A percentile compares a stretch with the other conserved stretches of the same genome.
These are phyloP conservation scores for Lasiodiplodia citricola DNA, from an alignment of 2,329 filamentous ascomycete genomes.

Conservation along the genomic window DNA sequence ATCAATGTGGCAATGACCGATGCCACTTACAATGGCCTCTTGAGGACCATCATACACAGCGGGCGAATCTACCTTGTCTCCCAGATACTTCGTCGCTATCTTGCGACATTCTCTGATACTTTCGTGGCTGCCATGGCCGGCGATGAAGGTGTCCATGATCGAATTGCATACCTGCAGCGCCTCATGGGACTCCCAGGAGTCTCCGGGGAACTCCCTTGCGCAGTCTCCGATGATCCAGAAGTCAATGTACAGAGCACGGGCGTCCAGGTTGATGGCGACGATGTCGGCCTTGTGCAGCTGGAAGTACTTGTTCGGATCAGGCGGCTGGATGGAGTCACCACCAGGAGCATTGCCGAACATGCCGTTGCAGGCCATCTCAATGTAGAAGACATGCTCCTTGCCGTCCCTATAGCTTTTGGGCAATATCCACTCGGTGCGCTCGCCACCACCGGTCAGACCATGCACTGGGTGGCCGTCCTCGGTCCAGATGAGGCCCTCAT, in stretches of 20 bases:
- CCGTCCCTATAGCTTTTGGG: conserved; percentile 82
- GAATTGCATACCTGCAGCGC: conserved; percentile 82
- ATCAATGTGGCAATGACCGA: conserved; percentile 97
- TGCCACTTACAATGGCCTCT: conserved; percentile 79
- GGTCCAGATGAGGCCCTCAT: conserved; percentile 93
- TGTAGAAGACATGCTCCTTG: conserved; percentile 85
- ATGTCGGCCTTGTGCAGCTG: conserved; percentile 79
- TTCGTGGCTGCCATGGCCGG: conserved; percentile 72
- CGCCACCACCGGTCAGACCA: conserved; percentile 86
- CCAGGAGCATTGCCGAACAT: conserved; percentile 95
- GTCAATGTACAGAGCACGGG: conserved; percentile 83
- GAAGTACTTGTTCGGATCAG: conserved; percentile 82
- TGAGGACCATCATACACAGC: conserved; percentile 81
- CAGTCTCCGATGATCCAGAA: conserved; percentile 82
- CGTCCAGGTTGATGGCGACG: conserved; percentile 84
- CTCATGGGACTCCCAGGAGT: conserved; percentile 88
- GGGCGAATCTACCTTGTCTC: conserved; percentile 77
- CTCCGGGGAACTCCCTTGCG: conserved; percentile 84
- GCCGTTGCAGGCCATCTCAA: conserved; percentile 98
- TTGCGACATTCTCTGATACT: conserved; percentile 80
- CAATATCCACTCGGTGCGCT: conserved; percentile 89
- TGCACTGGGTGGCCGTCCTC: conserved; percentile 89
- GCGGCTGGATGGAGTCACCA: conserved; percentile 87
- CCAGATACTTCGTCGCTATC: conserved; percentile 83
- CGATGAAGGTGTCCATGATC: conserved; percentile 89